Base-by-base conservation (phyloP, 768 basidiomycete species). In the Tylopilus vinaceipallidus region DNA sequence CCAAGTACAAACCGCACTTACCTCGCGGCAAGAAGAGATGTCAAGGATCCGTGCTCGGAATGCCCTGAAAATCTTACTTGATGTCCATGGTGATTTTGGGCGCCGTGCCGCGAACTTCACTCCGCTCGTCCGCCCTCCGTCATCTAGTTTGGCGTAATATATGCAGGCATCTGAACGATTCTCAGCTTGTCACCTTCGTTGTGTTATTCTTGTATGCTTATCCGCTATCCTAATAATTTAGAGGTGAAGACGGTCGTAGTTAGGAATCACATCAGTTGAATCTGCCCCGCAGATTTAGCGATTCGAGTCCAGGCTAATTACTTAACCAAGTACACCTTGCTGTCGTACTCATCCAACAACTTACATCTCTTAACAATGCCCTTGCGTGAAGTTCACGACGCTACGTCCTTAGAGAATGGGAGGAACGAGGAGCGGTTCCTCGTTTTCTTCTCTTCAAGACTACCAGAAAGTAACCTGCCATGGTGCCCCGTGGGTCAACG, bases 21-120 rank as follows among this genome's bases (percentile, higher is more conserved):
- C 81, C 7, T 77, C 81, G 49, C 80, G 81, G 47, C 79, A 80
- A 33, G 88, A 90, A 58, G 95, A 98, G 50, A 77, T 98, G 72
- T 82, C 92, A 26, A 83, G 86, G 64, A 80, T 95, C 36, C 81
- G 97, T 47, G 95, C 97, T 17, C 79, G 95, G 49, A 98, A 98
- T 75, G 95, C 94, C 13, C 80, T 99, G 61, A 93, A 94, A 70
- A 92, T 93, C 52, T 69, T 94, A 54, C 72, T 94, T 63, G 92
- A 93, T 60, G 87, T 91, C 33, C 90, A 91, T 69, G 88, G 89
- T n/a, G 89, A 93, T 66, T 88, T 92, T 72, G 86, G 86, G 22
- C 75, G 82, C 42, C 77, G 80, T 37, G 80, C 77, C 14, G 73
- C 74, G 23, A 68, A 53, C 41, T 67, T 67, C 34, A 60, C 26